These are phyloP conservation scores for Sonneratia alba DNA, from an alignment of 345 rosid species.

Conservation along the genomic window DNA sequence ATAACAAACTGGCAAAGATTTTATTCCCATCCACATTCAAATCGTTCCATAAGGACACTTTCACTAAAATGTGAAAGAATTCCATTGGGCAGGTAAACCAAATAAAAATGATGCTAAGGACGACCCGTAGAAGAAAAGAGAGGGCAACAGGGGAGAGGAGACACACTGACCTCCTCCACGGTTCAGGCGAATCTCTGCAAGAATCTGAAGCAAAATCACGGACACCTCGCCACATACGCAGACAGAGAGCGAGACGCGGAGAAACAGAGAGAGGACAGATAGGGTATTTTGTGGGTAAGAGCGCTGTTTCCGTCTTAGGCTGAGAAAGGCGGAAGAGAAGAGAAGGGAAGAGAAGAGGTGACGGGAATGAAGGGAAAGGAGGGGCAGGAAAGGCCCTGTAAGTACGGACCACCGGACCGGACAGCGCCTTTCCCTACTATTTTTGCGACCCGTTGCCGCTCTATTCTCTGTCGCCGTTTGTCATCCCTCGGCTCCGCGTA, in stretches of 20 bases:
- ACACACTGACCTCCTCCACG: background rate
- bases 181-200: background rate
- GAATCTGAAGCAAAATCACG: background rate
- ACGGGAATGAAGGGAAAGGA: conserved; percentile 21
- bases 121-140: background rate
- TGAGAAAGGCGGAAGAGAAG: background rate
- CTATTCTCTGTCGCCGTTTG: background rate
- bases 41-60: background rate
- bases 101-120: background rate
- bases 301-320: background rate
- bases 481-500: conserved; percentile 10
- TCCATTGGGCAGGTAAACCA: background rate
- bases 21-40: background rate
- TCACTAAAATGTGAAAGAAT: background rate
- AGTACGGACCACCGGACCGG: conserved; percentile 3
- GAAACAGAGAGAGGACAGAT: background rate
- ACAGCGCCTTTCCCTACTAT: background rate
- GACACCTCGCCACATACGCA: background rate
- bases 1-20: background rate
- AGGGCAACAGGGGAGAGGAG: background rate
- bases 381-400: conserved; percentile 16
- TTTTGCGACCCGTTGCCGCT: background rate
- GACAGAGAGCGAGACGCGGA: background rate
- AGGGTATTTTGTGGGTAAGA: background rate
- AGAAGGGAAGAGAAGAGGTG: background rate